Evolutionary conservation across 148 eudicot species (phyloP).

Genomic region (Oxyria digyna): DNA sequence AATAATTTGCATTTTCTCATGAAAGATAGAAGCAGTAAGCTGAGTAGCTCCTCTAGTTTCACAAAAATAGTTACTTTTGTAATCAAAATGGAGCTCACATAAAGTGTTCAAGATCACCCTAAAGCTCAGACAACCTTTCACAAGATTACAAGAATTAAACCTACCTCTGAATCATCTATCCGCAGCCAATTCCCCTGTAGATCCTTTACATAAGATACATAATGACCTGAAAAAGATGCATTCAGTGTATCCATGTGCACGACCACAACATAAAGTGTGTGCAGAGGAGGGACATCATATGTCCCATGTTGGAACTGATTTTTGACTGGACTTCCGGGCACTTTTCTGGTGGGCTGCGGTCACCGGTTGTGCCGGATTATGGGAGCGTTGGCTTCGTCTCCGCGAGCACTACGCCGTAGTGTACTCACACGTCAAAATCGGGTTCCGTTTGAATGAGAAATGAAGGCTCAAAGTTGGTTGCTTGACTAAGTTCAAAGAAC

Average conservation of each 20-base stretch:
- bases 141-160: background rate
- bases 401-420: too few species aligned
- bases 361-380: too few species aligned
- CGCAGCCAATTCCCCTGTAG: conserved; percentile 74
- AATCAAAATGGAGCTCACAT: background rate
- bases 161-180: conserved; percentile 84
- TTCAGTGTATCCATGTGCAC: conserved; percentile 87
- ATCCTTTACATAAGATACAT: conserved; percentile 79
- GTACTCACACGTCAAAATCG: too few species aligned
- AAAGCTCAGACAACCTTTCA: background rate
- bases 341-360: too few species aligned
- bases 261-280: conserved; percentile 80
- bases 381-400: too few species aligned
- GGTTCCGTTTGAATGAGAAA: too few species aligned
- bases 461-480: too few species aligned
- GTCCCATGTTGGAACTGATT: too few species aligned
- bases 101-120: background rate
- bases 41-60: background rate
- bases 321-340: too few species aligned
- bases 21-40: background rate
- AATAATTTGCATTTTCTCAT: background rate
- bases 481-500: too few species aligned
- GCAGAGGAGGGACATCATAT: conserved; percentile 75
- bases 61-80: too few species aligned
- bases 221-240: conserved; percentile 95